A percentile compares a stretch with the other conserved stretches of the same genome.
Conservation (phyloP, 768 basidiomycete species). For the Mycena chlorophos region DNA sequence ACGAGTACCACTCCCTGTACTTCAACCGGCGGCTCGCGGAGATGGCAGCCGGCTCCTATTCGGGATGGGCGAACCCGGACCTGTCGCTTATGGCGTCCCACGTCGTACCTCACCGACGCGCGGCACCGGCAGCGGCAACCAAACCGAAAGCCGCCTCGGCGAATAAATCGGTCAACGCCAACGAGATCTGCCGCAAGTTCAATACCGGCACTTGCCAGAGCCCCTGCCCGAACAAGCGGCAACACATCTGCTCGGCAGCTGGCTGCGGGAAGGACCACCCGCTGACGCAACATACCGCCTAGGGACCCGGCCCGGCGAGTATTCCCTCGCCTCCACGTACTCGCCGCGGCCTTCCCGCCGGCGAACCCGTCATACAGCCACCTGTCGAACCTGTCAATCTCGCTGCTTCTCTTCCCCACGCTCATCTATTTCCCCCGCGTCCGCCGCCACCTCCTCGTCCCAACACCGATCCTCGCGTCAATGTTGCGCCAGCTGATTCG, state of each 20-base stretch:
- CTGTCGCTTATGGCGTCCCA: background rate
- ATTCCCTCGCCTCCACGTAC: background rate
- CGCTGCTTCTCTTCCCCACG: background rate
- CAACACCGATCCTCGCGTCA: constrained; percentile 18
- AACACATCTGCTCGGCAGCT: background rate
- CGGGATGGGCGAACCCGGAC: constrained; percentile 1
- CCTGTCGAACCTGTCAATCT: background rate
- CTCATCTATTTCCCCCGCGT: background rate
- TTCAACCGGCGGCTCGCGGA: constrained; percentile 5
- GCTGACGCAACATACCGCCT: background rate
- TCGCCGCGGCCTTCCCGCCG: constrained; percentile 6
- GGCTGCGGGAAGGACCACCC: constrained; percentile 9
- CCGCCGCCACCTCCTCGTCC: constrained; percentile 10
- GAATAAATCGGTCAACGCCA: background rate
- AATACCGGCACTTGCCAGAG: background rate
- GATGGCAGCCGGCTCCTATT: constrained; percentile 2
- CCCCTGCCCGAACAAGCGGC: background rate
- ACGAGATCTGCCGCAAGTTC: background rate
- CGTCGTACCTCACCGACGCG: background rate
- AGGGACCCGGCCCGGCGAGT: constrained; percentile 4
- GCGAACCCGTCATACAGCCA: background rate
- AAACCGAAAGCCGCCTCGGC: background rate
- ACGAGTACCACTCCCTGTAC: constrained; percentile 6
- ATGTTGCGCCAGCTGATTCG: constrained; percentile 1
- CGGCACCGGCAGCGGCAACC: background rate